A percentile compares a stretch with the other conserved stretches of the same genome.
These are phyloP conservation scores for Royoungia palumana DNA, from an alignment of 768 basidiomycete genomes.

Conservation along the genomic window DNA sequence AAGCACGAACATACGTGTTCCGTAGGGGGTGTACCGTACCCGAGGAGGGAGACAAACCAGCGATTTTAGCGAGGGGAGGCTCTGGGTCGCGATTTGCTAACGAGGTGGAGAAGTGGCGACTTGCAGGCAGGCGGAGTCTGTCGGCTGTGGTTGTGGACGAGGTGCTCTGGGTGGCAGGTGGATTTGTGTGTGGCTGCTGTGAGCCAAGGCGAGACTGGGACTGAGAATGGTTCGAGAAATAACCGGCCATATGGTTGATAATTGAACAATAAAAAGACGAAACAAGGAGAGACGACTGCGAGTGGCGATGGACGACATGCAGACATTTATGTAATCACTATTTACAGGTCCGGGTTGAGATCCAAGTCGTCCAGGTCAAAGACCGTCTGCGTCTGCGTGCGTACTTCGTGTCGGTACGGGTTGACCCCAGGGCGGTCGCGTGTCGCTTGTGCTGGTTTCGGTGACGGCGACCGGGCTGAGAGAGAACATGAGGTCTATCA, in stretches of 20 bases:
- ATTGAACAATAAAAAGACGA: constrained; percentile 17
- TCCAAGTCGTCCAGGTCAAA: constrained; percentile 85
- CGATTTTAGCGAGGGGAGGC: constrained; percentile 40
- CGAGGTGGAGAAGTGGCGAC: constrained; percentile 73
- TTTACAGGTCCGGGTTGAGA: constrained; percentile 74
- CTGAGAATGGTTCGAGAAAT: constrained; percentile 81
- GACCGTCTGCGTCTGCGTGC: constrained; percentile 54
- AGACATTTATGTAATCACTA: constrained; percentile 23
- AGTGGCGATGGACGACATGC: constrained; percentile 8
- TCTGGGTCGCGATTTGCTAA: constrained; percentile 38
- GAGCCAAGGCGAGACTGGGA: constrained; percentile 62
- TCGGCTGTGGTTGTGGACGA: not conserved
- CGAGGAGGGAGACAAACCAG: constrained; percentile 21
- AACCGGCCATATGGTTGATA: constrained; percentile 52
- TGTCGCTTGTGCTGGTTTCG: constrained; percentile 45
- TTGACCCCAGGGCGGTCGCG: constrained; percentile 55
- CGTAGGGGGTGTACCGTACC: constrained; percentile 66
- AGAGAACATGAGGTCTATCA: constrained; percentile 5
- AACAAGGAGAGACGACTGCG: not conserved
- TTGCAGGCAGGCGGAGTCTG: constrained; percentile 53
- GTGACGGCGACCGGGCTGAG: constrained; percentile 61
- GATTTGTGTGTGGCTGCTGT: constrained; percentile 37
- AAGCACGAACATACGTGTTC: constrained; percentile 75
- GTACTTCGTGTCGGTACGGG: constrained; percentile 69
- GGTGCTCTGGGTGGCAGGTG: not conserved